Conservation (phyloP, 225 moss, liverwort and hornwort genomes). For the Neckera pumila region DNA sequence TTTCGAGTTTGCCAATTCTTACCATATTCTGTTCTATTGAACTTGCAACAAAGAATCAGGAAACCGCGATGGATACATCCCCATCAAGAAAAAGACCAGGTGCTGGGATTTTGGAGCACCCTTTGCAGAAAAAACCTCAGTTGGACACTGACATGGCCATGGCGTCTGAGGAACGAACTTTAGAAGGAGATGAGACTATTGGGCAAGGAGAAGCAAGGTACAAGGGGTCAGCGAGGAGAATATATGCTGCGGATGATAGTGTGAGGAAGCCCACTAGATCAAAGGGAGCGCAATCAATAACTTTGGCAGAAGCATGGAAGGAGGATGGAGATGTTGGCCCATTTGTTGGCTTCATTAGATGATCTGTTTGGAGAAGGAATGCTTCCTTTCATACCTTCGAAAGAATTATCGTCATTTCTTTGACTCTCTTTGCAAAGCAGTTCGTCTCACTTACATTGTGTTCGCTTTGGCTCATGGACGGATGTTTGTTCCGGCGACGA, state of each 20-base stretch:
- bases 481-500: neutral
- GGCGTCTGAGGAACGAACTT: constrained; percentile 21
- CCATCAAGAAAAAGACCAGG: constrained; percentile 53
- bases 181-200: constrained; percentile 25
- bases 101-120: constrained; percentile 25
- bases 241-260: constrained; percentile 22
- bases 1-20: neutral
- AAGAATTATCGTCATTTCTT: constrained; percentile 68
- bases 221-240: constrained; percentile 23
- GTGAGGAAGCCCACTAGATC: constrained; percentile 34
- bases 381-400: constrained; percentile 87
- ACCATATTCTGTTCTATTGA: neutral
- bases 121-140: constrained; percentile 36
- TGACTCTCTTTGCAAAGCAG: constrained; percentile 2
- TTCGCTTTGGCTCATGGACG: neutral
- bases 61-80: constrained; percentile 33
- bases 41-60: constrained; percentile 40
- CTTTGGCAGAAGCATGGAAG: constrained; percentile 89
- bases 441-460: neutral
- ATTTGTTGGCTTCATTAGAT: constrained; percentile 56
- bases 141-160: constrained; percentile 33
- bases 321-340: constrained; percentile 78
- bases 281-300: constrained; percentile 43
- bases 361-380: constrained; percentile 96
- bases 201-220: constrained; percentile 31